Conservation (phyloP, 805 yeast species). For the Blastobotrys chiropterorum region DNA sequence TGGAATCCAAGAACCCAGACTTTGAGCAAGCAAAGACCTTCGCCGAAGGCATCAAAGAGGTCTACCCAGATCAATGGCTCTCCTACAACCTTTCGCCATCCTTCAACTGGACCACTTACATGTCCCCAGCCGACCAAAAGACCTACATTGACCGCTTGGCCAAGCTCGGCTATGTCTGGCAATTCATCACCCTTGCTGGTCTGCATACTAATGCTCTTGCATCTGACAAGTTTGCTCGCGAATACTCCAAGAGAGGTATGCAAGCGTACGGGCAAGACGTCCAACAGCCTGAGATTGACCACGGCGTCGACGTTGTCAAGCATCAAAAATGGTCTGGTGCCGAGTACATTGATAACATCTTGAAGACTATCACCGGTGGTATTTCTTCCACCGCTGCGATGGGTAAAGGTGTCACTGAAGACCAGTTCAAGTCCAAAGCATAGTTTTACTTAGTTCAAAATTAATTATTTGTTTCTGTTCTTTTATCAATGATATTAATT, state of each 20-base stretch:
- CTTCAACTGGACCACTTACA: conserved; percentile 95
- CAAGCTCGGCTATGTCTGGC: conserved; percentile 92
- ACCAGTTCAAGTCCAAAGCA: conserved; percentile 61
- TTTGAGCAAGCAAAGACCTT: conserved; percentile 90
- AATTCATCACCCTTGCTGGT: conserved; percentile 95
- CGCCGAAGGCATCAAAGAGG: conserved; percentile 80
- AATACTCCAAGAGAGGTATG: conserved; percentile 81
- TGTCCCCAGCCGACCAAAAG: conserved; percentile 80
- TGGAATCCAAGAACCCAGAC: conserved; percentile 96
- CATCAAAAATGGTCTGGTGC: conserved; percentile 99
- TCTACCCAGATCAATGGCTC: conserved; percentile 87
- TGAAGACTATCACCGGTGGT: conserved; percentile 91
- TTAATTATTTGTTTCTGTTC: background rate
- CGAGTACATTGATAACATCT: conserved; percentile 84
- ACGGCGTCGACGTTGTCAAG: conserved; percentile 90
- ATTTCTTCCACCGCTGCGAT: conserved; percentile 93
- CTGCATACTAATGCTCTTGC: conserved; percentile 94
- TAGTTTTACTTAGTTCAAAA: conserved; percentile 3
- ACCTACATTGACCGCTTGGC: conserved; percentile 84
- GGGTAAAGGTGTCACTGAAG: conserved; percentile 98
- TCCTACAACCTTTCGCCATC: conserved; percentile 96
- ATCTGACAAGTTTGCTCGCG: conserved; percentile 74
- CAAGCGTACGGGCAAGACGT: conserved; percentile 86
- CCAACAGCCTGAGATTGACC: conserved; percentile 82
- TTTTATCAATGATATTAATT: too few relatives aligned